Conservation (phyloP, 768 basidiomycete genomes). For the Naganishia kalamii region DNA sequence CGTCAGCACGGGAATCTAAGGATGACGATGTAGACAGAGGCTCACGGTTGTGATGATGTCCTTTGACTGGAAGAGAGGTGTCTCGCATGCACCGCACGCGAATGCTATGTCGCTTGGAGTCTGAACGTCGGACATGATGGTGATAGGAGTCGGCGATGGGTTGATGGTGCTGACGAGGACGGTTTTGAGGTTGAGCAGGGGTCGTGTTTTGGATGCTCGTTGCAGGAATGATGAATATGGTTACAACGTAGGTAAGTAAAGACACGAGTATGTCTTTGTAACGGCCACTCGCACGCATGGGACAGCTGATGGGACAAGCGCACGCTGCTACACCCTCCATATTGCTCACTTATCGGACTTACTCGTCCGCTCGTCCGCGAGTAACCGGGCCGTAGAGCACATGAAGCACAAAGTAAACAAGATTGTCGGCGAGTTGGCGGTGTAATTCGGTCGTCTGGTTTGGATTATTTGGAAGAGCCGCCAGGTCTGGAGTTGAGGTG, state of each 20-base stretch:
- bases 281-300: too few species aligned
- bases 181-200: too few species aligned
- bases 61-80: constrained; percentile 10
- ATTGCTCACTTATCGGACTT: too few species aligned
- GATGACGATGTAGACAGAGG: not conserved
- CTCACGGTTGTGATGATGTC: constrained; percentile 13
- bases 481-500: too few species aligned
- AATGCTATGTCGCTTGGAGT: not conserved
- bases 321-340: too few species aligned
- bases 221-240: too few species aligned
- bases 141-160: not conserved
- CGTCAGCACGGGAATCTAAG: not conserved
- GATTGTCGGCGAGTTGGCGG: not conserved
- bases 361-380: not conserved
- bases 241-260: too few species aligned
- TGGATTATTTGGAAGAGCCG: too few species aligned
- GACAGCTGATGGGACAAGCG: too few species aligned
- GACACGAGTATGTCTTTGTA: too few species aligned
- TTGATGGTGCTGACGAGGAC: not conserved
- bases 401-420: constrained; percentile 1
- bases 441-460: not conserved
- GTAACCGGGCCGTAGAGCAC: constrained; percentile 6
- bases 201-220: too few species aligned
- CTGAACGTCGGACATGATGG: not conserved
- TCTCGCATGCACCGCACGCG: constrained; percentile 10